Percentiles rank a stretch among this genome's conserved stretches.
Evolutionary conservation across 495 filamentous ascomycete species (phyloP).

Genomic region (Talaromyces nanjingensis): DNA sequence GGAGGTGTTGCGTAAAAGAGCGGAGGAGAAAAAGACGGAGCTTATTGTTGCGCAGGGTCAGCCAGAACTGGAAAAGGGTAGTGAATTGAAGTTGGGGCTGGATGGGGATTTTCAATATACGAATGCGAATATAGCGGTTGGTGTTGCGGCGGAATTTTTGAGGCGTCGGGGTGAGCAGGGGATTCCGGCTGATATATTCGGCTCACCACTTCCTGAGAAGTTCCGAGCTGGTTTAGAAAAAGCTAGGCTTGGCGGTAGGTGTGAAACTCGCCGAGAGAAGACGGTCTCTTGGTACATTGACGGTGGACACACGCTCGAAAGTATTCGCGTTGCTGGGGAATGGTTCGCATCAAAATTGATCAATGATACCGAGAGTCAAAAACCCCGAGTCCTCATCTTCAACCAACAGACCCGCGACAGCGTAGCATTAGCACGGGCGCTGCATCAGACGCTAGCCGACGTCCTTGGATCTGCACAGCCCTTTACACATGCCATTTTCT

Average conservation of each 20-base stretch:
- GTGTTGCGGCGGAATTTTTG: conserved; percentile 58
- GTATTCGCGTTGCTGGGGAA: conserved; percentile 64
- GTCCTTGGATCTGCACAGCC: conserved; percentile 45
- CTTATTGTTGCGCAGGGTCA: conserved; percentile 58
- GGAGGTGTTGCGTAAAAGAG: conserved; percentile 63
- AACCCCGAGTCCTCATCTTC: conserved; percentile 72
- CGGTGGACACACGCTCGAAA: conserved; percentile 86
- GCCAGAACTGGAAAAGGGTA: conserved; percentile 45
- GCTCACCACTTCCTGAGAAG: conserved; percentile 48
- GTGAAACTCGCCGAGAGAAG: conserved; percentile 64
- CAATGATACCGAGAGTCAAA: conserved; percentile 30
- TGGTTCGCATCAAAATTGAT: conserved; percentile 67
- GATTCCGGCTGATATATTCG: conserved; percentile 43
- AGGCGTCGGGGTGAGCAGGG: conserved; percentile 30
- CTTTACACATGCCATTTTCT: conserved; percentile 82
- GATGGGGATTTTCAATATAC: conserved; percentile 75
- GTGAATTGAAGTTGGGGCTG: conserved; percentile 61
- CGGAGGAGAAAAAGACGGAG: conserved; percentile 54
- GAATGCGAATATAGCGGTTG: conserved; percentile 79
- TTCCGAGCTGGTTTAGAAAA: conserved; percentile 70
- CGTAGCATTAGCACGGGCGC: conserved; percentile 52
- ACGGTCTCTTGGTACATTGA: conserved; percentile 83
- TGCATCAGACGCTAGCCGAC: conserved; percentile 58
- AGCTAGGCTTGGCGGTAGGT: conserved; percentile 73
- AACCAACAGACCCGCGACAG: conserved; percentile 90